Base-by-base conservation (phyloP, 495 filamentous ascomycete species). In the Penicillium angulare region DNA sequence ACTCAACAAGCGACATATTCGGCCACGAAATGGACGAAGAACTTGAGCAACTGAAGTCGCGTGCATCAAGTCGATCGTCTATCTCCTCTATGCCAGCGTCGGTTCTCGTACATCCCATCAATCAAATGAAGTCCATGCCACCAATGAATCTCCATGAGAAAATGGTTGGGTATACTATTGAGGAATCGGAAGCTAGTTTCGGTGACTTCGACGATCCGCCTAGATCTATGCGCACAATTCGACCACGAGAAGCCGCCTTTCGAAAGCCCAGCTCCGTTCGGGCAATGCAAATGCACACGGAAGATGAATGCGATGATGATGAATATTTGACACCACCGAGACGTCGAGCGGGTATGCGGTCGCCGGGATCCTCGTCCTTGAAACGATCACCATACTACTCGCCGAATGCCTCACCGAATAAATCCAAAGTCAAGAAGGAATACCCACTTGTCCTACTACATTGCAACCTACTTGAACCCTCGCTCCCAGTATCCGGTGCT, bases 401-500 rank as follows among this genome's bases (percentile, higher is more conserved):
- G 2, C 76, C 78, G 8, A 74, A 74, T 16, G 72, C 49, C 13
- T 65, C 63, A 3, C 64, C 64, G 15, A 71, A 59, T 18, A 82
- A 78, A 52, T 81, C 72, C 33, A 82, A 73, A 33, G 71, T 69
- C 16, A 86, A 83, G 68, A 85, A 79, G 45, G 85, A 81, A 56
- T 80, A 77, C 44, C 92, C 92, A 2, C 82, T 97, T 7, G 88
- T 96, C 4, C 76, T 97, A 7, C 76, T 97, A 1, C 92, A 97
- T 56, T 87, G 92, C 44, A 96, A 88, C 0, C 67, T 96, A 2
- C 78, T 96, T 2, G 85, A 89, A 0, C 79, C 83, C 1, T 85
- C 86, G 52, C 76, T 82, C 0, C 91, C 90, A 56, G 81, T 87
- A 1, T 72, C 80, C 3, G 75, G 85, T 4, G 53, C 65, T 10